phyloP scores from a whole-genome alignment of 148 eudicot genomes.

The Nyssa sinensis region DNA sequence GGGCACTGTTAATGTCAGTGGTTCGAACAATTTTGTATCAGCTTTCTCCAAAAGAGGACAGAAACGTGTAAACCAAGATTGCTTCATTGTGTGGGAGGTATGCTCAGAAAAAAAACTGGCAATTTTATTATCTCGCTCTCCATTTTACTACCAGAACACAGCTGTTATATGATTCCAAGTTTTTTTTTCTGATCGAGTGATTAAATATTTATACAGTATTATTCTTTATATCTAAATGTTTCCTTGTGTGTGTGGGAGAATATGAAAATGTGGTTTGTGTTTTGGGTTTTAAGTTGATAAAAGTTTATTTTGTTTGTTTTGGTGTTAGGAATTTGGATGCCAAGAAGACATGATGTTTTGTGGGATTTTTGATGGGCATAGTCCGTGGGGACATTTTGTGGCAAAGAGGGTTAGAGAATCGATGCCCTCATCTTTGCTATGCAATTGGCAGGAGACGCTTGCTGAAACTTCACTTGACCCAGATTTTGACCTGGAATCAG shows the following conservation, averaged over 20 bases:
- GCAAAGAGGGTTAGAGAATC: slow-evolving; percentile 81
- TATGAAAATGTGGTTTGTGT: slow-evolving; percentile 1
- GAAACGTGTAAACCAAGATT: slow-evolving; percentile 93
- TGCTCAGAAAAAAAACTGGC: not conserved
- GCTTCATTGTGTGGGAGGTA: slow-evolving; percentile 99
- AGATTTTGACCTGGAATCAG: slow-evolving; percentile 49
- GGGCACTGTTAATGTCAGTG: slow-evolving; percentile 55
- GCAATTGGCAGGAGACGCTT: slow-evolving; percentile 74
- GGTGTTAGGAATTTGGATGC: slow-evolving; percentile 76
- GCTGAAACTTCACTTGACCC: slow-evolving; percentile 58
- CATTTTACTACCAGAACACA: not conserved
- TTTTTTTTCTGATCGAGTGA: no score
- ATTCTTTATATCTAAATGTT: no score
- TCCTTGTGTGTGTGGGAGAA: no score
- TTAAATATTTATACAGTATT: no score
- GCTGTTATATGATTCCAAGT: no score
- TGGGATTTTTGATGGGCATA: slow-evolving; percentile 94
- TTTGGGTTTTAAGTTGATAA: not conserved
- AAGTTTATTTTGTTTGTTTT: slow-evolving; percentile 11
- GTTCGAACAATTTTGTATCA: slow-evolving; percentile 69
- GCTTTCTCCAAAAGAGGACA: slow-evolving; percentile 71
- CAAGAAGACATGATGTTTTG: slow-evolving; percentile 92
- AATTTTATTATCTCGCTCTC: not conserved
- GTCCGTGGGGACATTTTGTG: slow-evolving; percentile 96
- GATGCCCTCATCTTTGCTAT: slow-evolving; percentile 70